Evolutionary conservation across 345 rosid species (phyloP).

Genomic region (Excoecaria agallocha): DNA sequence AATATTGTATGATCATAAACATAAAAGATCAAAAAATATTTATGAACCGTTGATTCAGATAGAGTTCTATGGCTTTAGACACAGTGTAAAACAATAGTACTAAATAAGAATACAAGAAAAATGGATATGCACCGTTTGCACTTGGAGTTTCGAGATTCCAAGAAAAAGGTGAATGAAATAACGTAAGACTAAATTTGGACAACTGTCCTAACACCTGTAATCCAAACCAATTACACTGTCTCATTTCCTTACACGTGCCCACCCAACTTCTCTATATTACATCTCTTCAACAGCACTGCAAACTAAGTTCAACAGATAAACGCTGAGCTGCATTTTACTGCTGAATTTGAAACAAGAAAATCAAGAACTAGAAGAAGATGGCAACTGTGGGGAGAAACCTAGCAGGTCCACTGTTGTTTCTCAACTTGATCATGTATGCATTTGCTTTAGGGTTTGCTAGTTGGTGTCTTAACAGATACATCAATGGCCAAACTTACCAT

Average conservation of each 20-base stretch:
- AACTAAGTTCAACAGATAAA: no score
- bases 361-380: slow-evolving; percentile 23
- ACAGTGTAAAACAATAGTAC: no score
- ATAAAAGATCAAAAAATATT: no score
- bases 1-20: no score
- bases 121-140: no score
- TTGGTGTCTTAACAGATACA: slow-evolving; percentile 70
- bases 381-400: slow-evolving; percentile 80
- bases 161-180: neutral
- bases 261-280: slow-evolving; percentile 11
- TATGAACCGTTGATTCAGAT: no score
- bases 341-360: neutral
- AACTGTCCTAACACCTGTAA: slow-evolving; percentile 24
- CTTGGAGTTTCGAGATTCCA: slow-evolving; percentile 4
- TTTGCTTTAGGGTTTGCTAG: slow-evolving; percentile 80
- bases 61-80: no score
- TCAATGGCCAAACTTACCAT: slow-evolving; percentile 73
- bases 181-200: slow-evolving; percentile 8
- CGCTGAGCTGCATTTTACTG: no score
- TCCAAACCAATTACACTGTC: neutral
- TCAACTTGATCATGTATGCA: slow-evolving; percentile 71
- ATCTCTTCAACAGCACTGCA: neutral
- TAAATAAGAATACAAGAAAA: no score
- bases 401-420: slow-evolving; percentile 87
- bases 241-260: slow-evolving; percentile 4